These are phyloP conservation scores for Lactarius deliciosus DNA, from an alignment of 768 basidiomycete species.

Conservation along the genomic window DNA sequence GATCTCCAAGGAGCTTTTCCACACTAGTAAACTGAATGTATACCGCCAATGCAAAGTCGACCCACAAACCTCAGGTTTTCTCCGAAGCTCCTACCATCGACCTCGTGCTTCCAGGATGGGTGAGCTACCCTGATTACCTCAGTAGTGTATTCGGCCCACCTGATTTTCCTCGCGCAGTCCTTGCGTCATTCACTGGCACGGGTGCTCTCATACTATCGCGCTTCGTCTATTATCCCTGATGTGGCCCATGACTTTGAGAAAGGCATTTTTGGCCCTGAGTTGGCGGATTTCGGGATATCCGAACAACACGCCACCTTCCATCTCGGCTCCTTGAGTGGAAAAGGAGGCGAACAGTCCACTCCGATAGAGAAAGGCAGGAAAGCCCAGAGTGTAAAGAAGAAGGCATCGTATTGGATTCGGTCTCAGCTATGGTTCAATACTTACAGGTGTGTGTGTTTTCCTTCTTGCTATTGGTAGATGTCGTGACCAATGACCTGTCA, in stretches of 20 bases:
- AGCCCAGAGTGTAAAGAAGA: conserved; percentile 28
- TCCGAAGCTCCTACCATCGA: conserved; percentile 19
- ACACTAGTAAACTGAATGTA: conserved; percentile 13
- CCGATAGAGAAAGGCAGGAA: conserved; percentile 7
- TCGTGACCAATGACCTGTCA: not conserved
- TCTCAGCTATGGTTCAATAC: conserved; percentile 42
- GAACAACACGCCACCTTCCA: not conserved
- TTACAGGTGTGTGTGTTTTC: conserved; percentile 36
- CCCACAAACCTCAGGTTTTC: conserved; percentile 19
- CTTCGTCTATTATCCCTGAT: not conserved
- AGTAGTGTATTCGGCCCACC: not conserved
- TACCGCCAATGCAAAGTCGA: not conserved
- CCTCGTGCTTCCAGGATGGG: conserved; percentile 22
- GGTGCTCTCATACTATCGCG: conserved; percentile 16
- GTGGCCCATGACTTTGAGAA: conserved; percentile 17
- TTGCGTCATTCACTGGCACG: conserved; percentile 20
- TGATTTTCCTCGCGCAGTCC: conserved; percentile 9
- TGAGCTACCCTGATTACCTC: conserved; percentile 5
- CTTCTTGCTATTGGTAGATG: not conserved
- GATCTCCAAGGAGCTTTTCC: conserved; percentile 1
- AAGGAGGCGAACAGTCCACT: conserved; percentile 1
- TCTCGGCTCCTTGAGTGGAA: conserved; percentile 2
- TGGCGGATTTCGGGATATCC: conserved; percentile 10
- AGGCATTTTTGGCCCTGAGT: conserved; percentile 1
- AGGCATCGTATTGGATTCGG: conserved; percentile 34